A percentile compares a stretch with the other conserved stretches of the same genome.
These are phyloP conservation scores for Phytopythium montanum DNA, from an alignment of 352 stramenopile genomes.

Conservation along the genomic window DNA sequence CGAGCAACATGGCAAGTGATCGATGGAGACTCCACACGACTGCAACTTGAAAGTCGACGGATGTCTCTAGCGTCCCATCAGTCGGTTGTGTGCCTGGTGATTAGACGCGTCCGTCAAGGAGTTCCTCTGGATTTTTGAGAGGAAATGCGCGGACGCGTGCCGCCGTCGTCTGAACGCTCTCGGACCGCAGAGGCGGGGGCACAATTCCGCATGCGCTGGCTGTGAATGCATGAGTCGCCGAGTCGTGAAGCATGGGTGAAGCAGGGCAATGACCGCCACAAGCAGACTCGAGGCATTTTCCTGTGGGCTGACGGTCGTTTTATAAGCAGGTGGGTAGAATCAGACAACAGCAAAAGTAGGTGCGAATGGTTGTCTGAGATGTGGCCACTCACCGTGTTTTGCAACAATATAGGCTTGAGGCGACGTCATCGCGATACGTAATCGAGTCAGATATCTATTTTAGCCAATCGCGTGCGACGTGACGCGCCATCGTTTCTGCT, in stretches of 20 bases:
- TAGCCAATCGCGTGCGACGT: background rate
- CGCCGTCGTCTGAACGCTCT: background rate
- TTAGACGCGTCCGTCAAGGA: background rate
- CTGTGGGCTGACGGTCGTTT: background rate
- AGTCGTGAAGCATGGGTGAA: too few species aligned
- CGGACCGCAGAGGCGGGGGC: background rate
- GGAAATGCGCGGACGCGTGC: background rate
- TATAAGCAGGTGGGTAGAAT: background rate
- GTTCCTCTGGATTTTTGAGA: background rate
- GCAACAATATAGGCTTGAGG: background rate
- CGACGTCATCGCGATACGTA: background rate
- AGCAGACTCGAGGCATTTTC: background rate
- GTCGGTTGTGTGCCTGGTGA: background rate
- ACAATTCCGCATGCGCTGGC: background rate
- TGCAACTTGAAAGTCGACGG: background rate
- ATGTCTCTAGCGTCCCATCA: background rate
- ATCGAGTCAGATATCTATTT: background rate
- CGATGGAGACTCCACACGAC: background rate
- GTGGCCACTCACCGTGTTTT: background rate
- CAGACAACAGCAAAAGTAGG: background rate
- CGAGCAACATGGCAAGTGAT: too few species aligned
- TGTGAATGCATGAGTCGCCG: background rate
- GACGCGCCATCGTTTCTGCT: background rate
- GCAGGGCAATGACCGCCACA: too few species aligned
- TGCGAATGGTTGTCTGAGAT: background rate